phyloP scores from a whole-genome alignment of 2,329 filamentous ascomycete species.

The Trichoderma cornu-damae region DNA sequence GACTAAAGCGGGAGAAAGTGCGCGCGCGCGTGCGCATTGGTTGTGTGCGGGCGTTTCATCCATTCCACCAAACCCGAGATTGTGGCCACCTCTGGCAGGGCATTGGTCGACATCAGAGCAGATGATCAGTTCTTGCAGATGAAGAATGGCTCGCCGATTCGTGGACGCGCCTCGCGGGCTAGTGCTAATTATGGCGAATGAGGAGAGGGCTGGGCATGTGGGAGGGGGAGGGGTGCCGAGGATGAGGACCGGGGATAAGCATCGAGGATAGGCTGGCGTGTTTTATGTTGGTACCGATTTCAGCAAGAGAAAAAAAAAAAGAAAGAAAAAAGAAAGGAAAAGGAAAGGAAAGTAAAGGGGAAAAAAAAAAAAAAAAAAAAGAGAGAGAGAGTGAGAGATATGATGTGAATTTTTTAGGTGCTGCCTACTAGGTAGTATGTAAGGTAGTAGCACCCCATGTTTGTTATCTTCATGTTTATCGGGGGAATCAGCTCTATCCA shows the following conservation, averaged over 20 bases:
- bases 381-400: too few relatives aligned
- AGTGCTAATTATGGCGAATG: slow-evolving; percentile 11
- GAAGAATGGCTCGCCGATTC: slow-evolving; percentile 9
- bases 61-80: slow-evolving; percentile 8
- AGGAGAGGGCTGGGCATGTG: not conserved
- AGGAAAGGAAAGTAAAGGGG: too few relatives aligned
- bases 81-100: not conserved
- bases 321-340: too few relatives aligned
- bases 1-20: not conserved
- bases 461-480: too few relatives aligned
- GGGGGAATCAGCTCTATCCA: too few relatives aligned
- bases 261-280: not conserved
- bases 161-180: slow-evolving; percentile 3
- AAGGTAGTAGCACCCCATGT: too few relatives aligned
- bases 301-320: too few relatives aligned
- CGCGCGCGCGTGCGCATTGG: slow-evolving; percentile 4
- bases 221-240: not conserved
- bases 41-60: slow-evolving; percentile 6
- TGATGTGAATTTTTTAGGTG: too few relatives aligned
- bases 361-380: too few relatives aligned
- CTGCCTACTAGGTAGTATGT: too few relatives aligned
- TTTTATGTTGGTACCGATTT: too few relatives aligned
- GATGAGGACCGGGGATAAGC: not conserved
- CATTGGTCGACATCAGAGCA: slow-evolving; percentile 9
- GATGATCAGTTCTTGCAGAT: slow-evolving; percentile 18